phyloP scores from a whole-genome alignment of 768 basidiomycete genomes.

The Sistotremastrum niveocremeum region DNA sequence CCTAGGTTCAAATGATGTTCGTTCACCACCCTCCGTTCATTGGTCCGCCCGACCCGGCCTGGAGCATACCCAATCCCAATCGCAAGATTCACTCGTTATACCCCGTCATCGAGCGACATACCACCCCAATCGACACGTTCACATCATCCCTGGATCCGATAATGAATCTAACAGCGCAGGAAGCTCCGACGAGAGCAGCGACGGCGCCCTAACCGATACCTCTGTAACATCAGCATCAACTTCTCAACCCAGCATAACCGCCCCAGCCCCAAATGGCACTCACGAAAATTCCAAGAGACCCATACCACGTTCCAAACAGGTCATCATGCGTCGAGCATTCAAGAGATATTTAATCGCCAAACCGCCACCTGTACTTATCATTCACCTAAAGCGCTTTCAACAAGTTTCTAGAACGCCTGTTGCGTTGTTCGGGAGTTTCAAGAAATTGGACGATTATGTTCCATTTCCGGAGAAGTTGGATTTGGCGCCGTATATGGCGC shows the following conservation, averaged over 20 bases:
- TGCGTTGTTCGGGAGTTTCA: slow-evolving; percentile 51
- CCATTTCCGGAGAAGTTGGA: slow-evolving; percentile 84
- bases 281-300: background rate
- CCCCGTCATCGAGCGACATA: too few relatives aligned
- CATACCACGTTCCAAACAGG: slow-evolving; percentile 37
- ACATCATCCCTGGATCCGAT: slow-evolving; percentile 1
- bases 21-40: too few relatives aligned
- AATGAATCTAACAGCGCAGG: slow-evolving; percentile 16
- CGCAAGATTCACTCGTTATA: too few relatives aligned
- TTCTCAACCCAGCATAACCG: slow-evolving; percentile 5
- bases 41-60: too few relatives aligned
- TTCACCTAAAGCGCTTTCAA: slow-evolving; percentile 93
- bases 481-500: slow-evolving; percentile 75
- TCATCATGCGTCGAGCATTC: slow-evolving; percentile 71
- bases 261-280: slow-evolving; percentile 3
- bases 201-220: slow-evolving; percentile 22
- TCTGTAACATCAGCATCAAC: slow-evolving; percentile 12
- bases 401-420: slow-evolving; percentile 55
- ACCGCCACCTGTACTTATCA: slow-evolving; percentile 77
- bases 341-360: slow-evolving; percentile 88
- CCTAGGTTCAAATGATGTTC: too few relatives aligned
- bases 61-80: too few relatives aligned
- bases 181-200: slow-evolving; percentile 18
- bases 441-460: slow-evolving; percentile 86
- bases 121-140: too few relatives aligned